Conservation (phyloP, 2,329 filamentous ascomycete genomes). For the Shiraia sp. region DNA sequence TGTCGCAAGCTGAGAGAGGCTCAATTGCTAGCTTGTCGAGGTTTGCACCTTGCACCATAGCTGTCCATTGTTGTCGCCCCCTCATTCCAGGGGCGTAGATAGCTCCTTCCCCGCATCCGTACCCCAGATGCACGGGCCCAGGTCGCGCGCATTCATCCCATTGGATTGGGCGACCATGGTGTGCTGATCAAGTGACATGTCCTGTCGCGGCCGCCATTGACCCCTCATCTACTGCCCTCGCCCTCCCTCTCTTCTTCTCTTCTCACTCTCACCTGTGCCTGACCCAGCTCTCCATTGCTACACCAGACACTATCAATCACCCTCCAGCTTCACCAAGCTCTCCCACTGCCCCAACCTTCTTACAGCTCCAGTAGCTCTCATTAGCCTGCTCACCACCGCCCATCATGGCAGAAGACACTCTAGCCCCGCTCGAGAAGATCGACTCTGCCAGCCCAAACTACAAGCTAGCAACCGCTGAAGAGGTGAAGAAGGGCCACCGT, state of each 20-base stretch:
- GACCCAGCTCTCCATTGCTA: constrained; percentile 12
- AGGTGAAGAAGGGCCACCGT: constrained; percentile 67
- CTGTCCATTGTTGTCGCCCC: constrained; percentile 15
- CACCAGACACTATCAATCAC: constrained; percentile 6
- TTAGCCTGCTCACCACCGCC: constrained; percentile 12
- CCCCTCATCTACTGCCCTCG: constrained; percentile 42
- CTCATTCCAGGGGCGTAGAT: constrained; percentile 19
- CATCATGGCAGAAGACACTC: constrained; percentile 57
- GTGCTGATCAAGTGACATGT: constrained; percentile 43
- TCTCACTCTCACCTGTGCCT: constrained; percentile 30
- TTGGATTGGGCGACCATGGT: constrained; percentile 32
- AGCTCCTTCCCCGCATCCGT: constrained; percentile 25
- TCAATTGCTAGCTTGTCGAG: constrained; percentile 25
- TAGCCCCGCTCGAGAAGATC: constrained; percentile 74
- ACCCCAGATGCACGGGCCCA: constrained; percentile 20
- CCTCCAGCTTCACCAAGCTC: constrained; percentile 19
- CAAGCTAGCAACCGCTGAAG: constrained; percentile 47
- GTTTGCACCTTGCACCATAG: not conserved
- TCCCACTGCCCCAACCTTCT: constrained; percentile 11
- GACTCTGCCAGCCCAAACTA: constrained; percentile 61
- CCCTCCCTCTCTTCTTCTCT: constrained; percentile 26
- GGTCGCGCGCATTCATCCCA: constrained; percentile 32
- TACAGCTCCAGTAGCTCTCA: constrained; percentile 8
- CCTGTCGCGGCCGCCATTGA: constrained; percentile 27
- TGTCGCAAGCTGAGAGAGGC: constrained; percentile 12